These are phyloP conservation scores for Litsea cubeba DNA, from an alignment of 164 flowering plant species.

Conservation along the genomic window DNA sequence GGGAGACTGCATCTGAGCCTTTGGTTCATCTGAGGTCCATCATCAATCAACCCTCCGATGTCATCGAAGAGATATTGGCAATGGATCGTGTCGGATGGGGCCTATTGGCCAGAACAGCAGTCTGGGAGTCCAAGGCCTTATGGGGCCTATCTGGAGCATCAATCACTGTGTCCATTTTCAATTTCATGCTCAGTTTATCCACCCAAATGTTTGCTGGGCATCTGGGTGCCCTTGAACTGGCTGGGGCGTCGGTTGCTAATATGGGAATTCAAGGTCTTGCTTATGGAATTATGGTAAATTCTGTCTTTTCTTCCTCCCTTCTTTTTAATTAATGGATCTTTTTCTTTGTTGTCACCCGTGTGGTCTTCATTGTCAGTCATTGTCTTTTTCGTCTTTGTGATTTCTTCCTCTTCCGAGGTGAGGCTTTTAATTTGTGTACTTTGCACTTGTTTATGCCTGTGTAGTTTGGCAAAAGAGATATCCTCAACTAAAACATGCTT, in stretches of 20 bases:
- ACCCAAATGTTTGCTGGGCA: slow-evolving; percentile 65
- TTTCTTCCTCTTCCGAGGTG: too few relatives aligned
- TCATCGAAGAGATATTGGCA: slow-evolving; percentile 43
- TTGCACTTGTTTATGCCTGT: too few relatives aligned
- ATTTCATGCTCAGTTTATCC: slow-evolving; percentile 64
- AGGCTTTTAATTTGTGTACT: too few relatives aligned
- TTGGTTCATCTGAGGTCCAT: not conserved
- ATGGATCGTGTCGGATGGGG: slow-evolving; percentile 21
- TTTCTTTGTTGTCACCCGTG: not conserved
- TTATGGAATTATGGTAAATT: slow-evolving; percentile 65
- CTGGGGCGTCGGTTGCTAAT: slow-evolving; percentile 67
- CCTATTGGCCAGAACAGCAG: slow-evolving; percentile 37
- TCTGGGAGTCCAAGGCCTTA: slow-evolving; percentile 64
- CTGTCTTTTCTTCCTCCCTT: not conserved
- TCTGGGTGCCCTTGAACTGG: slow-evolving; percentile 60
- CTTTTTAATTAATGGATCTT: not conserved
- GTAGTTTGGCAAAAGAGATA: too few relatives aligned
- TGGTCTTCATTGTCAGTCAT: not conserved
- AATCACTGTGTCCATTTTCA: slow-evolving; percentile 50
- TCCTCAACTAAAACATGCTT: too few relatives aligned
- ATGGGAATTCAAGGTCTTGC: slow-evolving; percentile 87
- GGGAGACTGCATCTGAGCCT: not conserved
- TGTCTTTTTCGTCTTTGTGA: too few relatives aligned
- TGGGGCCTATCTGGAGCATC: slow-evolving; percentile 58
- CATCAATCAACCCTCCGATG: slow-evolving; percentile 2